Evolutionary conservation across 176 grass and related monocot species (phyloP).

Genomic region (Musa troglodytarum): DNA sequence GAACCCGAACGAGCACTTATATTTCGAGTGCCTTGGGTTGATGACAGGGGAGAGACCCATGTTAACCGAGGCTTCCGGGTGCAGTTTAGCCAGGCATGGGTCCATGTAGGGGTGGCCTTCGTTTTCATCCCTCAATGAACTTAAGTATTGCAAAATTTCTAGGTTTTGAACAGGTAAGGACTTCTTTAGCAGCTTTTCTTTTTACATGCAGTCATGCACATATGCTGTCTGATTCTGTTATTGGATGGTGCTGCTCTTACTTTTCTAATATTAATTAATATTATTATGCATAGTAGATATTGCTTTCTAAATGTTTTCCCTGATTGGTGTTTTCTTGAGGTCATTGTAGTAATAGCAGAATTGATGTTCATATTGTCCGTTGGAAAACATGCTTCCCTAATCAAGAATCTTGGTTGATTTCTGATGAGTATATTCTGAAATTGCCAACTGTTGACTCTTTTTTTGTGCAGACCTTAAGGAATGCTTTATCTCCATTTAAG

Average conservation of each 20-base stretch:
- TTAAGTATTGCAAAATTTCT: slow-evolving; percentile 95
- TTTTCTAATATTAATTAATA: not conserved
- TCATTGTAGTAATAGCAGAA: not conserved
- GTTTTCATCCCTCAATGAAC: slow-evolving; percentile 98
- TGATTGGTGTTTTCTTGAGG: not conserved
- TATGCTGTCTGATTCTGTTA: not conserved
- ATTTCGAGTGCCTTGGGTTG: slow-evolving; percentile 99
- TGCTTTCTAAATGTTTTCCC: not conserved
- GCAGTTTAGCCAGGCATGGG: slow-evolving; percentile 93
- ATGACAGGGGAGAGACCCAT: slow-evolving; percentile 83
- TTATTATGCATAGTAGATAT: not conserved
- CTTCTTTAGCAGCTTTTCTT: not conserved
- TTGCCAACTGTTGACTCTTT: slow-evolving; percentile 10
- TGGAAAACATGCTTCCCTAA: not conserved
- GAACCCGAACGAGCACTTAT: slow-evolving; percentile 84
- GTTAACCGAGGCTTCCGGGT: slow-evolving; percentile 86
- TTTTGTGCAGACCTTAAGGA: slow-evolving; percentile 68
- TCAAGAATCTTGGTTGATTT: not conserved
- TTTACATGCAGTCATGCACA: no score
- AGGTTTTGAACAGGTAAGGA: slow-evolving; percentile 88
- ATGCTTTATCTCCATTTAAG: slow-evolving; percentile 92
- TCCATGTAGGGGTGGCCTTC: slow-evolving; percentile 89
- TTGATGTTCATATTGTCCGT: not conserved
- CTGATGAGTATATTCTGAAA: not conserved
- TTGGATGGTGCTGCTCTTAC: not conserved